These are phyloP conservation scores for Salvia splendens DNA, from an alignment of 257 asterid genomes.

Conservation along the genomic window DNA sequence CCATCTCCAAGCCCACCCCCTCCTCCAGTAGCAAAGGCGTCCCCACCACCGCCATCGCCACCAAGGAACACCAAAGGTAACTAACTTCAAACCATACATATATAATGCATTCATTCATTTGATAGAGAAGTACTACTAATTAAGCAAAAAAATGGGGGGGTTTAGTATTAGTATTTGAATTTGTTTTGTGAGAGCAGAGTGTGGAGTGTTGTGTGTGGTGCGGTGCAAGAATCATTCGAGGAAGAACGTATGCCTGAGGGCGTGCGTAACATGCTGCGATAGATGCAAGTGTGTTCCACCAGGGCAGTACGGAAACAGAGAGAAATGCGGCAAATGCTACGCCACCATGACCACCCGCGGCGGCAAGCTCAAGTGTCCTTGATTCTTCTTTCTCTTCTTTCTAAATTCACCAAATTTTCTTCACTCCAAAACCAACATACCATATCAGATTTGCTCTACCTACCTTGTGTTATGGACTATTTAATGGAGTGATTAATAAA, in stretches of 20 bases:
- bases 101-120: too few species aligned
- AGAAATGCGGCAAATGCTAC: slow-evolving; percentile 73
- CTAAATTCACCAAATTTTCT: too few species aligned
- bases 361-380: slow-evolving; percentile 72
- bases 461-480: too few species aligned
- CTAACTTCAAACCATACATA: too few species aligned
- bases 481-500: too few species aligned
- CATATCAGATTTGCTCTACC: too few species aligned
- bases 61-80: slow-evolving; percentile 43
- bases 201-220: slow-evolving; percentile 54
- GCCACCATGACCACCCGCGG: slow-evolving; percentile 62
- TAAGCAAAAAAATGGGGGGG: too few species aligned
- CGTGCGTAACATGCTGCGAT: slow-evolving; percentile 68
- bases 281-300: slow-evolving; percentile 94
- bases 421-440: too few species aligned
- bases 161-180: too few species aligned
- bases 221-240: slow-evolving; percentile 63
- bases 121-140: too few species aligned
- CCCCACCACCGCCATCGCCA: slow-evolving; percentile 38
- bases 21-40: slow-evolving; percentile 28
- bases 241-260: slow-evolving; percentile 63
- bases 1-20: slow-evolving; percentile 30
- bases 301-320: slow-evolving; percentile 70
- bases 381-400: neutral
- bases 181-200: slow-evolving; percentile 45